These are phyloP conservation scores for Phytophthora cactorum DNA, from an alignment of 352 stramenopile species.

Conservation along the genomic window DNA sequence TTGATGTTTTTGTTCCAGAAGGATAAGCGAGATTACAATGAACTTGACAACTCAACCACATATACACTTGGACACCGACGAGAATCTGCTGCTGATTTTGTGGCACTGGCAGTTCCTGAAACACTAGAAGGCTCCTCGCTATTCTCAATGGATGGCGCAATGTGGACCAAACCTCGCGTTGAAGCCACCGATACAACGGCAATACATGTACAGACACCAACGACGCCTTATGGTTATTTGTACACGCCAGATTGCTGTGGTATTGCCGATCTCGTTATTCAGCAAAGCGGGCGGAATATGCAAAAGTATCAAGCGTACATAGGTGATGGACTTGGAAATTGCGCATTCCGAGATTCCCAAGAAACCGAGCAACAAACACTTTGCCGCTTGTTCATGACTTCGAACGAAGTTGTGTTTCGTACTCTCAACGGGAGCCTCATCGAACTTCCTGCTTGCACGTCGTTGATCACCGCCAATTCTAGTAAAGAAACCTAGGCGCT, in stretches of 20 bases:
- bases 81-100: conserved; percentile 18
- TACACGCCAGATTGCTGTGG: conserved; percentile 18
- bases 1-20: conserved; percentile 50
- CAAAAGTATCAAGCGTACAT: conserved; percentile 51
- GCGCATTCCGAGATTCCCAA: conserved; percentile 40
- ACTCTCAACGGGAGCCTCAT: conserved; percentile 21
- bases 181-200: too few relatives aligned
- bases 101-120: conserved; percentile 27
- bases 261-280: too few relatives aligned
- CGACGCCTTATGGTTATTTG: conserved; percentile 45
- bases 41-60: conserved; percentile 37
- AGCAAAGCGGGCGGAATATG: conserved; percentile 40
- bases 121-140: conserved; percentile 39
- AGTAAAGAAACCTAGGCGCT: conserved; percentile 16
- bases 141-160: conserved; percentile 32
- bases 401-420: conserved; percentile 29
- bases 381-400: conserved; percentile 37
- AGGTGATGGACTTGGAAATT: conserved; percentile 39
- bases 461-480: background rate
- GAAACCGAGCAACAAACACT: conserved; percentile 35
- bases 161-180: conserved; percentile 31
- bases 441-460: conserved; percentile 14
- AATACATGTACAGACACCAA: too few relatives aligned
- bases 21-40: conserved; percentile 37
- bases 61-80: conserved; percentile 27